A percentile compares a stretch with the other conserved stretches of the same genome.
Evolutionary conservation across 2,329 filamentous ascomycete species (phyloP).

Genomic region (Trichoderma gracile): DNA sequence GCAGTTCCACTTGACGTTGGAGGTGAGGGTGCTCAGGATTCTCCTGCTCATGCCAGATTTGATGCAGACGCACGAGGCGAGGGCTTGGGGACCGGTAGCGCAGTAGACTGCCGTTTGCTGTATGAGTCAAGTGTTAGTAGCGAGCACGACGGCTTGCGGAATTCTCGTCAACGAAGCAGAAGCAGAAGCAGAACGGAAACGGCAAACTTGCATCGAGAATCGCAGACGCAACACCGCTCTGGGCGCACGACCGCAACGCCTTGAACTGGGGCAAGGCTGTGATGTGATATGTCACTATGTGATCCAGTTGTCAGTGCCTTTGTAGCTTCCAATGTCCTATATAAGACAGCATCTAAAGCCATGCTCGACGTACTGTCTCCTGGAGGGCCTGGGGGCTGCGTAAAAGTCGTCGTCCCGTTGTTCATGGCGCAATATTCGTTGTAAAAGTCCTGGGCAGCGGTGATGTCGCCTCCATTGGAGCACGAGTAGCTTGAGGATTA

Average conservation of each 20-base stretch:
- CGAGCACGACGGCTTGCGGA: too few relatives aligned
- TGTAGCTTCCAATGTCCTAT: too few relatives aligned
- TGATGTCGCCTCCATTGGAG: slow-evolving; percentile 47
- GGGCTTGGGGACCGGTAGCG: slow-evolving; percentile 47
- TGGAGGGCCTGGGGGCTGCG: slow-evolving; percentile 47
- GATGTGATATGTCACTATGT: slow-evolving; percentile 55
- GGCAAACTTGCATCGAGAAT: slow-evolving; percentile 42
- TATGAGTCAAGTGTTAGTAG: too few relatives aligned
- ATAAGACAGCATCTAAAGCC: not conserved
- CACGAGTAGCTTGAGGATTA: slow-evolving; percentile 42
- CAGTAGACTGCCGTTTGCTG: slow-evolving; percentile 44
- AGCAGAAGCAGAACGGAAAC: not conserved
- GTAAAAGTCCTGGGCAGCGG: slow-evolving; percentile 53
- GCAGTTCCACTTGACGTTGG: slow-evolving; percentile 48
- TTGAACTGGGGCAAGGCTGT: slow-evolving; percentile 51
- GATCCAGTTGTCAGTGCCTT: slow-evolving; percentile 28
- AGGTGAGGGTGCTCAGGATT: slow-evolving; percentile 48
- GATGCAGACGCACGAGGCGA: slow-evolving; percentile 56
- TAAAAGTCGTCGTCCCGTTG: slow-evolving; percentile 52
- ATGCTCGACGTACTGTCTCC: slow-evolving; percentile 50
- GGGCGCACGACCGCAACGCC: slow-evolving; percentile 48
- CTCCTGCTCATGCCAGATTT: slow-evolving; percentile 49
- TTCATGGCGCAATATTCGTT: slow-evolving; percentile 54
- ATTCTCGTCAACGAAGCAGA: too few relatives aligned
- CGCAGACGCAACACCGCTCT: slow-evolving; percentile 45